These are phyloP conservation scores for Russula olivacea DNA, from an alignment of 768 basidiomycete species.

Conservation along the genomic window DNA sequence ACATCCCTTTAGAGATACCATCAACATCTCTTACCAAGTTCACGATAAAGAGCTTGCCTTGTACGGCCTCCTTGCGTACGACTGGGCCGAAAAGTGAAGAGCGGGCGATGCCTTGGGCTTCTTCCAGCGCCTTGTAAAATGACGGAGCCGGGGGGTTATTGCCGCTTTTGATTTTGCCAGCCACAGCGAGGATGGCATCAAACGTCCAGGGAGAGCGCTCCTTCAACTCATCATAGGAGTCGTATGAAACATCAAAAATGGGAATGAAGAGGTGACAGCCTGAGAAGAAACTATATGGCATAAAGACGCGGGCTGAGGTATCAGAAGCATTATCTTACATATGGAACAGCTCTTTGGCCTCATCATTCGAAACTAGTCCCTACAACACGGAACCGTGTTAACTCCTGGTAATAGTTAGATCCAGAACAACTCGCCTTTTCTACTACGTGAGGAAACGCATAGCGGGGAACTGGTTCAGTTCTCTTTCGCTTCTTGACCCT, in stretches of 20 bases:
- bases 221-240: slow-evolving; percentile 87
- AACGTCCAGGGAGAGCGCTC: slow-evolving; percentile 95
- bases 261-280: slow-evolving; percentile 97
- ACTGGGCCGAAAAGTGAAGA: slow-evolving; percentile 91
- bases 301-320: slow-evolving; percentile 26
- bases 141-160: slow-evolving; percentile 79
- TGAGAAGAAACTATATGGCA: slow-evolving; percentile 71
- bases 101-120: slow-evolving; percentile 92
- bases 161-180: slow-evolving; percentile 86
- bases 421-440: slow-evolving; percentile 55
- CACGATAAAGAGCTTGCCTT: slow-evolving; percentile 47
- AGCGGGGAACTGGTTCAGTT: slow-evolving; percentile 74
- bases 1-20: slow-evolving; percentile 55
- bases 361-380: slow-evolving; percentile 79
- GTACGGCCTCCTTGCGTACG: slow-evolving; percentile 90
- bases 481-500: slow-evolving; percentile 83
- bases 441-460: slow-evolving; percentile 84
- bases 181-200: slow-evolving; percentile 88
- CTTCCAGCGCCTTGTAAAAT: slow-evolving; percentile 88
- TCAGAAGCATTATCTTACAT: slow-evolving; percentile 48
- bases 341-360: slow-evolving; percentile 87
- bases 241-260: slow-evolving; percentile 87
- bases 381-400: slow-evolving; percentile 31
- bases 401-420: neutral
- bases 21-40: neutral